A percentile compares a stretch with the other conserved stretches of the same genome.
Evolutionary conservation across 2,329 filamentous ascomycete genomes (phyloP).

Genomic region (Fusarium sp.): DNA sequence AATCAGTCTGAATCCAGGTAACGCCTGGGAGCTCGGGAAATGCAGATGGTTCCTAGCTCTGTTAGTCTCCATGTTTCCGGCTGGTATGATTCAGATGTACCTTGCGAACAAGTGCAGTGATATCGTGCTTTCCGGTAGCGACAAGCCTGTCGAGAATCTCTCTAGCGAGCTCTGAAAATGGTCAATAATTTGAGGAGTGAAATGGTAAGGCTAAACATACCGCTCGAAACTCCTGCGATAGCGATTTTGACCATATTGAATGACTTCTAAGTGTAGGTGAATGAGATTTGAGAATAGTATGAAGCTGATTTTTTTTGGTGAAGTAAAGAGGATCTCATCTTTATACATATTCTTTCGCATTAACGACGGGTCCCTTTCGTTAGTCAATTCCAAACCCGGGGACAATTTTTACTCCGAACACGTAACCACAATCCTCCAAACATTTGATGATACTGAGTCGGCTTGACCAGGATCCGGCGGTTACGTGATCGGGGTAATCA

Average conservation of each 20-base stretch:
- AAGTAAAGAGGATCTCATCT: rapidly evolving
- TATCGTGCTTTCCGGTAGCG: not conserved
- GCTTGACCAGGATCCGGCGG: not conserved
- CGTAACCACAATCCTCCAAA: not conserved
- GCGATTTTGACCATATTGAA: not conserved
- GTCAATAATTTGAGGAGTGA: rapidly evolving
- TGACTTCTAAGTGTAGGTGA: rapidly evolving
- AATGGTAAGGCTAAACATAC: rapidly evolving
- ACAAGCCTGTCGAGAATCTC: conserved; percentile 8
- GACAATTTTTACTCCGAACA: not conserved
- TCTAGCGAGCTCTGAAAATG: not conserved
- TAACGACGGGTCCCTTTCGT: rapidly evolving
- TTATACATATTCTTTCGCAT: not conserved
- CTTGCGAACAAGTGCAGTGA: not conserved
- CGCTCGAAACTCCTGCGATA: not conserved
- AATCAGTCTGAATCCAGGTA: not conserved
- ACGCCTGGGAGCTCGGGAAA: not conserved
- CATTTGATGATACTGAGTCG: not conserved
- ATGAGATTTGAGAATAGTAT: rapidly evolving
- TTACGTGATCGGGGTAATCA: conserved; percentile 9
- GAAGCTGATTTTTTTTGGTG: rapidly evolving
- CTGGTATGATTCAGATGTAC: rapidly evolving
- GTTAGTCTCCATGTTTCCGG: rapidly evolving
- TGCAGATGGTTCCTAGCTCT: not conserved
- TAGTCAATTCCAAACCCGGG: no score